These are phyloP conservation scores for Selaginella tamariscina DNA, from an alignment of 75 land plant species.

Conservation along the genomic window DNA sequence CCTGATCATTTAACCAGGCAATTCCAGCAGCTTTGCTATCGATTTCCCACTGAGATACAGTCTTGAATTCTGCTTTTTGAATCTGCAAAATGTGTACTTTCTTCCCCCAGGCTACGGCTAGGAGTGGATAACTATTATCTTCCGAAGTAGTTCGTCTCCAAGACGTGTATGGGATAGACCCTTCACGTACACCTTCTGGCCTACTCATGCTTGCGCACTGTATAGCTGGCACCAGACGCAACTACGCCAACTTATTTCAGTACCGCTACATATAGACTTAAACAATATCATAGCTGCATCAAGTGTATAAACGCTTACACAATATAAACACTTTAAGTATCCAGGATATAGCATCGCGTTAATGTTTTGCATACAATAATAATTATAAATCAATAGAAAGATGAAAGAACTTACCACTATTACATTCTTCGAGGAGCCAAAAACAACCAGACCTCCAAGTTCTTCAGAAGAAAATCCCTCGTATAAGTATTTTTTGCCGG, in stretches of 20 bases:
- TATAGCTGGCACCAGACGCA: conserved; percentile 45
- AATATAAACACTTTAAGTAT: too few species aligned
- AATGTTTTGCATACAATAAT: too few species aligned
- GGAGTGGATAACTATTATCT: conserved; percentile 37
- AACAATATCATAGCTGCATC: not conserved
- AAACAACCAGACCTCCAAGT: conserved; percentile 68
- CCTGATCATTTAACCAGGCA: conserved; percentile 94
- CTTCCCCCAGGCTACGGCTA: conserved; percentile 91
- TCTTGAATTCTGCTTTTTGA: conserved; percentile 55
- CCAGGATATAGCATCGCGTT: too few species aligned
- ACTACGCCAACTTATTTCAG: conserved; percentile 35
- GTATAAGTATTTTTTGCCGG: conserved; percentile 61
- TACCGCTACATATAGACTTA: not conserved
- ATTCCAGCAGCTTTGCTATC: conserved; percentile 78
- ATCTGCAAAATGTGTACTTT: conserved; percentile 66
- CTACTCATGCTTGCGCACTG: conserved; percentile 59
- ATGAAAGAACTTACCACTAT: conserved; percentile 20
- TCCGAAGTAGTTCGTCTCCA: conserved; percentile 54
- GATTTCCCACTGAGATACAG: conserved; percentile 56
- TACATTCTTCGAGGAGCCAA: conserved; percentile 70
- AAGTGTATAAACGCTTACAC: too few species aligned
- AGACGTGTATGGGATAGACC: conserved; percentile 82
- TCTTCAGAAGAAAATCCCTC: conserved; percentile 52
- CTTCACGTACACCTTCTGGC: conserved; percentile 86
- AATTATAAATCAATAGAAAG: conserved; percentile 12